Evolutionary conservation across 352 stramenopile species (phyloP).

Genomic region (Halophytophthora polymorphica): DNA sequence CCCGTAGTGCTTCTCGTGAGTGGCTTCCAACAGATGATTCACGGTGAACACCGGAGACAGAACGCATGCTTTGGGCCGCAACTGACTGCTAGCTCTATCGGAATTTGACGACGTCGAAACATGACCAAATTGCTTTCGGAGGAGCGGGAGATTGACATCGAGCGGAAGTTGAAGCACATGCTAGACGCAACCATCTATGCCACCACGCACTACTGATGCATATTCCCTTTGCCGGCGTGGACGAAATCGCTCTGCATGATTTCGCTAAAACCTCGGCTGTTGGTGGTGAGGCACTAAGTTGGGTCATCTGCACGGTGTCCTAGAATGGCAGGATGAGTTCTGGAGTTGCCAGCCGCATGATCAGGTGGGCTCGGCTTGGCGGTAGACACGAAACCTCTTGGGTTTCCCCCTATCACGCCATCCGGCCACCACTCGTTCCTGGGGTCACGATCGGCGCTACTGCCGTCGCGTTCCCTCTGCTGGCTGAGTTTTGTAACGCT

Average conservation of each 20-base stretch:
- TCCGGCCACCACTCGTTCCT: conserved; percentile 3
- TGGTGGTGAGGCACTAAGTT: not conserved
- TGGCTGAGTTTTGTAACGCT: conserved; percentile 8
- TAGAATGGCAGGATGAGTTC: conserved; percentile 6
- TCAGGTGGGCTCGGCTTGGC: conserved; percentile 3
- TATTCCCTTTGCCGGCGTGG: conserved; percentile 20
- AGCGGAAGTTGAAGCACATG: conserved; percentile 19
- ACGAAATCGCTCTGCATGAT: not conserved
- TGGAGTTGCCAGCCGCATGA: not conserved
- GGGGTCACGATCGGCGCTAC: conserved; percentile 12
- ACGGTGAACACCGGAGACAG: conserved; percentile 20
- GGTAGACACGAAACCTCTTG: not conserved
- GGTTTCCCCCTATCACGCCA: conserved; percentile 1
- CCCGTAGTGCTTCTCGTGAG: too few relatives aligned
- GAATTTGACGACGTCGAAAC: conserved; percentile 9
- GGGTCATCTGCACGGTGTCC: conserved; percentile 2
- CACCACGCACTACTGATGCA: conserved; percentile 20
- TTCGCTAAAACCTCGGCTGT: not conserved
- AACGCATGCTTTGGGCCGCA: conserved; percentile 12
- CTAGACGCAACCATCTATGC: not conserved
- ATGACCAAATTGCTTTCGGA: not conserved
- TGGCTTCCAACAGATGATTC: too few relatives aligned
- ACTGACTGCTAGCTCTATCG: not conserved
- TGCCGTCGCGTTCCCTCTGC: not conserved
- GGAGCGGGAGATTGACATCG: conserved; percentile 11